Evolutionary conservation across 2,329 filamentous ascomycete species (phyloP).

Genomic region (Cytospora paraplurivora): DNA sequence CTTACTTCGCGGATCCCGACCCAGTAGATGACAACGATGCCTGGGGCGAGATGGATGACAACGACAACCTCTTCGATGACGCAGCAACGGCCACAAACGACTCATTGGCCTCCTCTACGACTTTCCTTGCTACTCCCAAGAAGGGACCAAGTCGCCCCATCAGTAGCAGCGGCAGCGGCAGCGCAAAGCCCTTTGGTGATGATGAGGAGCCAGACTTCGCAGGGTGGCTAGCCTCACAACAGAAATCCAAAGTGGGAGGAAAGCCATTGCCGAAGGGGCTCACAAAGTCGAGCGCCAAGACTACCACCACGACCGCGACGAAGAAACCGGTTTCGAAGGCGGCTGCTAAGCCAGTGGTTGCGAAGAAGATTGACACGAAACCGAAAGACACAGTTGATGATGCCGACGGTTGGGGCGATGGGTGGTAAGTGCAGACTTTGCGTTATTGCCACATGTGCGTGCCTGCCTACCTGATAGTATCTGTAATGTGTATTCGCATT

Average conservation of each 20-base stretch:
- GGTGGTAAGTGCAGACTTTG: slow-evolving; percentile 50
- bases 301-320: slow-evolving; percentile 36
- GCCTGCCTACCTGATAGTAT: neutral
- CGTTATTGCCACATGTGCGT: neutral
- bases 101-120: slow-evolving; percentile 29
- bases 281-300: slow-evolving; percentile 56
- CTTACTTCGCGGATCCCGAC: slow-evolving; percentile 57
- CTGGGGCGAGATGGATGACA: slow-evolving; percentile 67
- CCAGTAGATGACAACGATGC: slow-evolving; percentile 68
- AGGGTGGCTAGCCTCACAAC: slow-evolving; percentile 88
- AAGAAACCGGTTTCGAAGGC: slow-evolving; percentile 51
- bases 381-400: slow-evolving; percentile 61
- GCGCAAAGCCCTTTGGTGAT: slow-evolving; percentile 69
- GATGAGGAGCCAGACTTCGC: slow-evolving; percentile 92
- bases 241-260: slow-evolving; percentile 65
- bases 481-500: slow-evolving; percentile 20
- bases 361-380: slow-evolving; percentile 71
- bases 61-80: slow-evolving; percentile 42
- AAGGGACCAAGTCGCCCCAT: slow-evolving; percentile 33
- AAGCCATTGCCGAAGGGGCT: slow-evolving; percentile 85
- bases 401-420: slow-evolving; percentile 64
- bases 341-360: slow-evolving; percentile 45
- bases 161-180: slow-evolving; percentile 34
- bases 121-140: slow-evolving; percentile 21
- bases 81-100: slow-evolving; percentile 36